A percentile compares a stretch with the other conserved stretches of the same genome.
Conservation (phyloP, 371 early-diverging fungal genomes). For the Thermomucor indicae-seudaticae region DNA sequence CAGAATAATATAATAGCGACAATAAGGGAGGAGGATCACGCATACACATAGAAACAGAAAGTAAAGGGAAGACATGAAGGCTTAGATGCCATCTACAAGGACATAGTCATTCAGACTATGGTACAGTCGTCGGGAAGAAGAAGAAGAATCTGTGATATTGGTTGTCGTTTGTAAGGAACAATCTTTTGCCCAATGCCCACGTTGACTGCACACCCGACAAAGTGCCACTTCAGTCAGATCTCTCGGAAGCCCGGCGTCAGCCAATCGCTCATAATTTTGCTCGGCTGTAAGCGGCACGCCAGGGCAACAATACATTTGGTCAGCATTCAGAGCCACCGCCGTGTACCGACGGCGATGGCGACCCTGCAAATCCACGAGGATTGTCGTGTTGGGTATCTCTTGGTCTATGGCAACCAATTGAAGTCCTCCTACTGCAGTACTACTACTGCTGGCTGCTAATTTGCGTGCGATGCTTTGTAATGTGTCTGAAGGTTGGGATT, state of each 20-base stretch:
- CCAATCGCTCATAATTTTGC: conserved; percentile 6
- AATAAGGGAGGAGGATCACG: no score
- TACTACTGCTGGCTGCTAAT: conserved; percentile 3
- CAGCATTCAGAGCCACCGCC: neutral
- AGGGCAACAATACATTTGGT: neutral
- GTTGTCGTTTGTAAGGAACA: conserved; percentile 1
- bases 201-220: conserved; percentile 9
- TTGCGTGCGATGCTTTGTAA: conserved; percentile 4
- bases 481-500: conserved; percentile 8
- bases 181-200: conserved; percentile 14
- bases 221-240: conserved; percentile 6
- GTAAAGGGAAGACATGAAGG: no score
- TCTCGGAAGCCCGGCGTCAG: conserved; percentile 14
- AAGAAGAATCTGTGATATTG: neutral
- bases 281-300: conserved; percentile 7
- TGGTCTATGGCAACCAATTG: conserved; percentile 12
- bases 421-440: neutral
- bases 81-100: conserved; percentile 7
- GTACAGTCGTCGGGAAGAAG: conserved; percentile 6
- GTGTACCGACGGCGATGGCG: conserved; percentile 3
- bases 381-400: conserved; percentile 2
- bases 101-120: conserved; percentile 12
- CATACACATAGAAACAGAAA: no score
- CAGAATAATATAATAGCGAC: neutral
- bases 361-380: conserved; percentile 13